Percentiles rank a stretch among this genome's conserved stretches.
These are phyloP conservation scores for Phytophthora meadii DNA, from an alignment of 352 stramenopile species.

Conservation along the genomic window DNA sequence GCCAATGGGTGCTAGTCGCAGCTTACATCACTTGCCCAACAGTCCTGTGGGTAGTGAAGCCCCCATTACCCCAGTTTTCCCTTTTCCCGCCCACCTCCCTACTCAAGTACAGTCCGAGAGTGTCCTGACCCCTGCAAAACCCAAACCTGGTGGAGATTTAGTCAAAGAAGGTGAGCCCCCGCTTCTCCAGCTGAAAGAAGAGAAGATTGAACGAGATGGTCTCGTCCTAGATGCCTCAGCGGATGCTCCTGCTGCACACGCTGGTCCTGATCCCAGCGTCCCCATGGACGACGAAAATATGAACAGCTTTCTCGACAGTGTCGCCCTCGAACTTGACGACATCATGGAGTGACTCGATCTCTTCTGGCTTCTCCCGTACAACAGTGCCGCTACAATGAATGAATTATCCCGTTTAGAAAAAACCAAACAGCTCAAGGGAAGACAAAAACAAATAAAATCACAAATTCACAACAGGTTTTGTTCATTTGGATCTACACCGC, in stretches of 20 bases:
- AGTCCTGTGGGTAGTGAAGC: constrained; percentile 10
- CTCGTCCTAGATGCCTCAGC: constrained; percentile 11
- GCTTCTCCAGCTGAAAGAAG: constrained; percentile 33
- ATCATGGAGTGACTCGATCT: constrained; percentile 61
- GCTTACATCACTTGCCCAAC: constrained; percentile 20
- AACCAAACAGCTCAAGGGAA: constrained; percentile 9
- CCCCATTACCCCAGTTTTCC: constrained; percentile 19
- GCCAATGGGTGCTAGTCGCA: constrained; percentile 11
- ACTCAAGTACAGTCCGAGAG: constrained; percentile 15
- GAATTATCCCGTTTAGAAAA: constrained; percentile 24
- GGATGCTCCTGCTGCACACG: constrained; percentile 3
- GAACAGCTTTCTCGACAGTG: constrained; percentile 83
- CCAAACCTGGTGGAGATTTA: constrained; percentile 9
- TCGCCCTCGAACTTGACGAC: constrained; percentile 81
- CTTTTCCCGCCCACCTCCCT: constrained; percentile 26
- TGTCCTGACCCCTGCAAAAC: constrained; percentile 7
- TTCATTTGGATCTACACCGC: constrained; percentile 11
- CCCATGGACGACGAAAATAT: constrained; percentile 76
- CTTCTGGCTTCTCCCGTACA: constrained; percentile 11
- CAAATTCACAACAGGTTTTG: constrained; percentile 28
- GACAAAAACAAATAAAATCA: constrained; percentile 24
- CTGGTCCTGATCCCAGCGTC: constrained; percentile 24
- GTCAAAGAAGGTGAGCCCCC: constrained; percentile 8
- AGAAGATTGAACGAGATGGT: constrained; percentile 30
- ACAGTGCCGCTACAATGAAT: constrained; percentile 12